These are phyloP conservation scores for Botrytis squamosa DNA, from an alignment of 2,329 filamentous ascomycete genomes.

Conservation along the genomic window DNA sequence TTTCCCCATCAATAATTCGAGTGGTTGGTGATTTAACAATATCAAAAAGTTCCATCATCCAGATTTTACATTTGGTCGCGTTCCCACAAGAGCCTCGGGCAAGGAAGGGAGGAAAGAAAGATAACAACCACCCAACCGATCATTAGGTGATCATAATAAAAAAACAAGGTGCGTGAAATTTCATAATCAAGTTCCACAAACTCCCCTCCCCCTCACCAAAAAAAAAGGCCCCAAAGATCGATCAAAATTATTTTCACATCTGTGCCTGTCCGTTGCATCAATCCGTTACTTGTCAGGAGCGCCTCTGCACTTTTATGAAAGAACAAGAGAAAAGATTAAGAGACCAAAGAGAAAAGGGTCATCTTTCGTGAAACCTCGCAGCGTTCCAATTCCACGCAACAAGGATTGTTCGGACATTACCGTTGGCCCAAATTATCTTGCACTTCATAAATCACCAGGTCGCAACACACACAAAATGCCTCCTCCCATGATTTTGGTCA, in stretches of 20 bases:
- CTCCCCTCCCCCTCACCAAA: background rate
- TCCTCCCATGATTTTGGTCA: conserved; percentile 32
- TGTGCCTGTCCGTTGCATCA: conserved; percentile 20
- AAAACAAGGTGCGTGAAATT: conserved; percentile 20
- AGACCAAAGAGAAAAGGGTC: conserved; percentile 10
- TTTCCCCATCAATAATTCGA: background rate
- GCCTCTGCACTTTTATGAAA: conserved; percentile 8
- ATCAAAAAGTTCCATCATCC: background rate
- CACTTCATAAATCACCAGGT: conserved; percentile 31
- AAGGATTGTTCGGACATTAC: conserved; percentile 34
- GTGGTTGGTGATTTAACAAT: background rate
- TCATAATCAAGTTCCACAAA: conserved; percentile 16
- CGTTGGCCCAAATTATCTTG: conserved; percentile 28
- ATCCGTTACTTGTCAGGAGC: conserved; percentile 18
- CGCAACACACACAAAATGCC: conserved; percentile 34
- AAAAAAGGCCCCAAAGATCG: conserved; percentile 9
- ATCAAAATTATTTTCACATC: conserved; percentile 16
- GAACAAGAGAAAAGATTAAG: background rate
- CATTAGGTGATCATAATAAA: background rate
- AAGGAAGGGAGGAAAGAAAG: background rate
- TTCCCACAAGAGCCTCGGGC: background rate
- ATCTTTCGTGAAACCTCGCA: conserved; percentile 32
- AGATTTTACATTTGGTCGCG: conserved; percentile 3
- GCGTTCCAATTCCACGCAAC: conserved; percentile 33
- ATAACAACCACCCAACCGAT: background rate